Base-by-base conservation (phyloP, 2,329 filamentous ascomycete genomes). In the Dendryphion nanum region DNA sequence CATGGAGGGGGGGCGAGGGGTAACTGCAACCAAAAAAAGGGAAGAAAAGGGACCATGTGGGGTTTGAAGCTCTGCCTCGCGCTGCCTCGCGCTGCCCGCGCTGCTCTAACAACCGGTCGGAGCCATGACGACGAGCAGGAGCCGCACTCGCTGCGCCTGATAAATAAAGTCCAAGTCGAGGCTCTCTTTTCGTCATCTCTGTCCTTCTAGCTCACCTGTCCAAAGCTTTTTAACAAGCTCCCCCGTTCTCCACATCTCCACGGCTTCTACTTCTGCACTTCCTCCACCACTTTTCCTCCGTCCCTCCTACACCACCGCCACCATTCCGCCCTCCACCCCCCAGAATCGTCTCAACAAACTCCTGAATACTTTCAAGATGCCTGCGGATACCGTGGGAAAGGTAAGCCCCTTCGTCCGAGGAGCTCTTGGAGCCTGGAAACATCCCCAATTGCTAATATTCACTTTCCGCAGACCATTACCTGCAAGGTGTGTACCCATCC, bases 401-500 rank as follows among this genome's bases (percentile, higher is more conserved):
- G 73, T 75, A 58, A 52, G 48, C 36, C 13, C 23, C 33, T 12
- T 14, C 38, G 35, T 33, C 31, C 8, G 23, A 26, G 8, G n/a
- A 26, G 23, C 23, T 26, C 8, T 26, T 8, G 8, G n/a, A 8
- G 23, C 23, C 8, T 8, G 8, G 8, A 15, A 32, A 44, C 36
- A 40, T 18, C 30, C 26, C 37, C 16, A 35, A 39, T 40, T 23
- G 4, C 40, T 38, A 26, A 38, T 35, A 40, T 49, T 47, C 31
- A 46, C 39, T 12, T 29, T 47, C 35, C 34, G 10, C 58, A 96
- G 89, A 89, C 87, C 59, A 95, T 95, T 66, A 94, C 84, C 60
- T 96, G 90, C 81, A 91, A 93, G 72, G 77, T 78, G 94, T 88
- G 39, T n/a, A n/a, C n/a, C n/a, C n/a, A n/a, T n/a, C n/a, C n/a